Evolutionary conservation across 768 basidiomycete species (phyloP), one percentile per base, ranked within the genome.

Genomic region (Suillus cothurnatus): DNA sequence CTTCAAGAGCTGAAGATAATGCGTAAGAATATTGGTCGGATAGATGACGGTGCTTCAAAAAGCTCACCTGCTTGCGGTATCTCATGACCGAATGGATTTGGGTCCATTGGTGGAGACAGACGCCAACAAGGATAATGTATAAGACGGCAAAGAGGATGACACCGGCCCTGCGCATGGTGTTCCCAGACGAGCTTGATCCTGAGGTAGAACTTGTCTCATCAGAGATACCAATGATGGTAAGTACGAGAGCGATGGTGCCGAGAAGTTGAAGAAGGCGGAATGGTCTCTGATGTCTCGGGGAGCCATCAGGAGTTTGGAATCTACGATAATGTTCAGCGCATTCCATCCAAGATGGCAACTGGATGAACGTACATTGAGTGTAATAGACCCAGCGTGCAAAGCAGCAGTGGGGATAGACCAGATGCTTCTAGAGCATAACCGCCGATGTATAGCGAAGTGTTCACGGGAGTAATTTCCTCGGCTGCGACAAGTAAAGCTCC

Each of bases 401-500:
- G 61, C 8, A 82, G 64, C 34, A 82, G 68, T 19, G 81, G 81
- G 0, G 81, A 79, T n/a, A 80, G 50, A 14, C 81, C 81, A 32
- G 80, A 72, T 3, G 72, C 68, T 62, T 80, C 79, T 12, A 82
- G 72, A 26, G 78, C 82, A 66, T 84, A 84, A 39, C 85, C 84
- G 49, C 87, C 83, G 57, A 82, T 80, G 66, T 83, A 84, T 41
- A 90, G 69, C 57, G 81, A 81, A 43, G 69, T 70, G 47, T 83
- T 81, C 32, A 73, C 68, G 1, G 81, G 77, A 6, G 64, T 69
- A 39, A 79, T 67, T 41, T 80, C 64, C 72, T 90, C 84, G 32
- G 80, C 85, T 28, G 87, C 85, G 57, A 91, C 78, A 19, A 86
- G 76, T 32, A 90, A 73, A 21, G 84, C 83, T 34, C 85, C 87